Base-by-base conservation (phyloP, 2,329 filamentous ascomycete genomes). In the Ascomycota sp. region DNA sequence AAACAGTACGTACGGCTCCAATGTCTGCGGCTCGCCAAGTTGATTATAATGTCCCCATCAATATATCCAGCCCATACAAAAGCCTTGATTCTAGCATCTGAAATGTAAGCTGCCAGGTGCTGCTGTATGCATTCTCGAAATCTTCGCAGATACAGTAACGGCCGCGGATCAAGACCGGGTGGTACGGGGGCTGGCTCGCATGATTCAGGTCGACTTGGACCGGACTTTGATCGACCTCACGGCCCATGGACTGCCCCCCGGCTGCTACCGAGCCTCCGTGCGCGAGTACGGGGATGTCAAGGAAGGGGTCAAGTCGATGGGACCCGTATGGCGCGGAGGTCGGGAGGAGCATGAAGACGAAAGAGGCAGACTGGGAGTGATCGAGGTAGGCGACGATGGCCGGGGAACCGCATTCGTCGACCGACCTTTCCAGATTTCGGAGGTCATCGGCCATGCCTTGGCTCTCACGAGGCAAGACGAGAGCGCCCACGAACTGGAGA, bases 81-180 rank as follows among this genome's bases (percentile, higher is more conserved):
- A 9, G 7, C 8, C 7, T 30, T 10, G 25, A 25, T 9, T 19
- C 17, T 17, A 11, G 9, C 19, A 11, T 11, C 33, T 35, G 25
- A 32, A 23, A 11, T 10, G 7, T 17, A 5, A 12, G 4, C 28
- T 33, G 23, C 8, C 39, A 70, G 77, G 70, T 47, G 80, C 83
- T 20, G 82, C 86, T 27, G 89, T 98, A 26, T 93, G 85, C 55
- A 95, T 98, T 45, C 70, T 98, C 35, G 89, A 98, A 60, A 91
- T 82, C 33, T 72, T 65, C 40, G 73, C 81, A 45, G 65, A 72
- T 27, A 56, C 52, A 23, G 51, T 53, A 33, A 65, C 73, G 32
- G 43, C 40, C 25, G 37, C 46, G n/a, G 45, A 50, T 30, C 51
- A 53, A 22, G 46, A 51, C 35, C 55, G 65, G 29, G 55, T 78